phyloP scores from a whole-genome alignment of 495 filamentous ascomycete species.

The Sphaerosporella brunnea region DNA sequence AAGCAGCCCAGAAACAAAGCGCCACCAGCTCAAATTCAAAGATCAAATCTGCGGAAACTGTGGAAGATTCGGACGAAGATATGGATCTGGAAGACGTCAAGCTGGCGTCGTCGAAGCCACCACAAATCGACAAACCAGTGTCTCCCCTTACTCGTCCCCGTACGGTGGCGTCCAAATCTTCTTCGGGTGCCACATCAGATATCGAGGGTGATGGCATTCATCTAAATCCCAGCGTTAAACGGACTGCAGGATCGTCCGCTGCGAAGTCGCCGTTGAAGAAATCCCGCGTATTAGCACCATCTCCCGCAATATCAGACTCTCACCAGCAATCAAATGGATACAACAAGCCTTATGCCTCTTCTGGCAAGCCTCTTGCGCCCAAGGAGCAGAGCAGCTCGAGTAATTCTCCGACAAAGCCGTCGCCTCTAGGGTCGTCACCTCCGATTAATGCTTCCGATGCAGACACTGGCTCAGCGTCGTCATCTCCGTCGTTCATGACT shows the following conservation, averaged over 20 bases:
- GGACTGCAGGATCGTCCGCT: background rate
- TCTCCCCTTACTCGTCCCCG: background rate
- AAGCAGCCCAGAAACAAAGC: constrained; percentile 9
- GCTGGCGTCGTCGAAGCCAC: background rate
- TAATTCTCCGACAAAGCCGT: constrained; percentile 43
- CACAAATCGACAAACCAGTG: background rate
- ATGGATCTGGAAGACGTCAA: constrained; percentile 31
- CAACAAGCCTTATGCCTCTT: constrained; percentile 8
- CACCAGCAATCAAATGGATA: constrained; percentile 26
- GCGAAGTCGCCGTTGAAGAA: constrained; percentile 27
- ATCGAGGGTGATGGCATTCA: background rate
- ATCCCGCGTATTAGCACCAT: constrained; percentile 14
- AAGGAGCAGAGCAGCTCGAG: constrained; percentile 20
- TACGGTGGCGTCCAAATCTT: background rate
- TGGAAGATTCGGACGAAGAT: constrained; percentile 47
- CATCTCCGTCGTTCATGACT: constrained; percentile 16
- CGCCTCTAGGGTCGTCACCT: constrained; percentile 42
- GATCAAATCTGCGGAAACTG: constrained; percentile 46
- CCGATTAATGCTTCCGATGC: constrained; percentile 31
- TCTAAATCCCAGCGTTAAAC: constrained; percentile 3
- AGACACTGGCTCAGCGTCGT: constrained; percentile 16
- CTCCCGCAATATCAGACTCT: background rate
- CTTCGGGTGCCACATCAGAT: constrained; percentile 1
- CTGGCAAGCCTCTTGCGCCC: constrained; percentile 19
- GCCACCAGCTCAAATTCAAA: constrained; percentile 22